Conservation (phyloP, 768 basidiomycete species). For the Epithele typhae region DNA sequence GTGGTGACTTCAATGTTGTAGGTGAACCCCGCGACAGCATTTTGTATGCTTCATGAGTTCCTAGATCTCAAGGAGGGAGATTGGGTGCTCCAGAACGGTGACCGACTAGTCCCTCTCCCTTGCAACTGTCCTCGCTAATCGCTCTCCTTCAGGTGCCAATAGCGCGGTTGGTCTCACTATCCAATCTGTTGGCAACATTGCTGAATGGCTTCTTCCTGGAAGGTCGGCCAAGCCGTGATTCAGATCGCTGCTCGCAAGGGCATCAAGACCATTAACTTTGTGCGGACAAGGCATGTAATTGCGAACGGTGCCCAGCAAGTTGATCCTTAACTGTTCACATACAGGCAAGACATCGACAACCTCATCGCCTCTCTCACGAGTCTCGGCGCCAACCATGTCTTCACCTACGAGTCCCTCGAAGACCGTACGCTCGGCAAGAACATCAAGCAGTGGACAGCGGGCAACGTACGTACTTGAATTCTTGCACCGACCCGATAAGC, state of each 20-base stretch:
- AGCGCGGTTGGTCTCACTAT: constrained; percentile 77
- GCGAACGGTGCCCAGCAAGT: neutral
- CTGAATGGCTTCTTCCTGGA: neutral
- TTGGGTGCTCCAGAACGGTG: constrained; percentile 84
- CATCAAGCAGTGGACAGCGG: constrained; percentile 61
- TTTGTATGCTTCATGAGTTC: constrained; percentile 76
- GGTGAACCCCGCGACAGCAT: constrained; percentile 84
- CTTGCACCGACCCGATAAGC: neutral
- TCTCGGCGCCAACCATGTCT: constrained; percentile 73
- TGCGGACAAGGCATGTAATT: constrained; percentile 44
- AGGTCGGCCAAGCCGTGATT: constrained; percentile 78
- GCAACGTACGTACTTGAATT: constrained; percentile 39
- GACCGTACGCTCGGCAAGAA: constrained; percentile 50
- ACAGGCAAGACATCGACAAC: constrained; percentile 40
- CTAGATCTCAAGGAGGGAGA: constrained; percentile 60
- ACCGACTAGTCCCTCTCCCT: constrained; percentile 18
- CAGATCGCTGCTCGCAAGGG: constrained; percentile 75
- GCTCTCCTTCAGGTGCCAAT: constrained; percentile 36
- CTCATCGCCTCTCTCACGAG: constrained; percentile 47
- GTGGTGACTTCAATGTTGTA: constrained; percentile 21
- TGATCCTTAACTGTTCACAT: neutral
- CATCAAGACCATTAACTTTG: constrained; percentile 76
- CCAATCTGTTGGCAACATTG: neutral
- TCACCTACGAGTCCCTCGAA: constrained; percentile 70
- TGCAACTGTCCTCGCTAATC: neutral